These are phyloP conservation scores for Emiliania huxleyi DNA, from an alignment of 78 protist species.

Conservation along the genomic window DNA sequence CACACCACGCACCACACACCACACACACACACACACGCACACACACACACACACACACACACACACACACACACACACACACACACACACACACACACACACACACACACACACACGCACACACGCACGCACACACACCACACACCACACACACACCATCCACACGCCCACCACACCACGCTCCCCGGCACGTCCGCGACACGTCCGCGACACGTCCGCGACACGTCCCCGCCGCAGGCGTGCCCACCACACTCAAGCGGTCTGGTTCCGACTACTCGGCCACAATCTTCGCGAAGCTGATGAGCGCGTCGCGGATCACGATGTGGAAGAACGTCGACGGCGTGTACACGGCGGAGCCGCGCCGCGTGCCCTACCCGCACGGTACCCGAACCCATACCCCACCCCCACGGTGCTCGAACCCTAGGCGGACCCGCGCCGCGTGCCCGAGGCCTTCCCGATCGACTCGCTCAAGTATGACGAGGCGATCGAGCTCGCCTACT, in stretches of 20 bases:
- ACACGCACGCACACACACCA: too few relatives aligned
- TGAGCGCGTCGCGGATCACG: slow-evolving; percentile 22
- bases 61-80: too few relatives aligned
- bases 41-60: too few relatives aligned
- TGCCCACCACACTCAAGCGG: slow-evolving; percentile 43
- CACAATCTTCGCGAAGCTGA: slow-evolving; percentile 37
- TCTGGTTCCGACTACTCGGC: slow-evolving; percentile 49
- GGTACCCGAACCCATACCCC: too few relatives aligned
- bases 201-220: too few relatives aligned
- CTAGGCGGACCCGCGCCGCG: slow-evolving; percentile 54
- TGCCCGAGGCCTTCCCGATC: slow-evolving; percentile 33
- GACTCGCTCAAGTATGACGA: slow-evolving; percentile 43
- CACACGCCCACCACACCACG: background rate
- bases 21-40: too few relatives aligned
- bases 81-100: too few relatives aligned
- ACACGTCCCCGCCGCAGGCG: background rate
- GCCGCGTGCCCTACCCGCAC: slow-evolving; percentile 21
- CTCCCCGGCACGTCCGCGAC: background rate
- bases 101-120: too few relatives aligned
- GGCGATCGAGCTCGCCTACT: slow-evolving; percentile 48
- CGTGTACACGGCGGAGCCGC: slow-evolving; percentile 54
- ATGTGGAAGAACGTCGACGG: slow-evolving; percentile 61
- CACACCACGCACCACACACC: too few relatives aligned
- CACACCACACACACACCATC: too few relatives aligned
- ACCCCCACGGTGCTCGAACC: too few relatives aligned